phyloP scores from a whole-genome alignment of 441 rosid genomes.

The Aleurites moluccanus region DNA sequence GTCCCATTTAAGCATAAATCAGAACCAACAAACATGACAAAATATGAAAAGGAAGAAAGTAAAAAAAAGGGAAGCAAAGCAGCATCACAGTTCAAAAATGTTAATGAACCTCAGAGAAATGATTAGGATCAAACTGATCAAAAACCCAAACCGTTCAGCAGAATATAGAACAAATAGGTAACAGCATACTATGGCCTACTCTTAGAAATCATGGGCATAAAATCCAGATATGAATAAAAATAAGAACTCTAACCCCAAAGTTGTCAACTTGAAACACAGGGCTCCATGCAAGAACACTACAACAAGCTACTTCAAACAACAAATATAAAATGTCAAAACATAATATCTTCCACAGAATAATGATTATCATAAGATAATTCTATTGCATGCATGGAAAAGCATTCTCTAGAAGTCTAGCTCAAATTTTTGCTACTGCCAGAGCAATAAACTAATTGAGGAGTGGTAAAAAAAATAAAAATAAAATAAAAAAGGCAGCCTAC shows the following conservation, averaged over 20 bases:
- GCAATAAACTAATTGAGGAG: neutral
- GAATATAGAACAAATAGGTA: neutral
- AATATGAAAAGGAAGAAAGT: neutral
- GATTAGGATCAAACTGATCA: neutral
- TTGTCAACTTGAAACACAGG: neutral
- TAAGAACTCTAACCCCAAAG: neutral
- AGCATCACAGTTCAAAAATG: neutral
- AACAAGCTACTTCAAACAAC: conserved; percentile 2
- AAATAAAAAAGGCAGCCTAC: conserved; percentile 38
- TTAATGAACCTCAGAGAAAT: neutral
- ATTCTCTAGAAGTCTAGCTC: neutral
- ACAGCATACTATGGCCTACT: neutral
- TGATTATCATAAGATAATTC: conserved; percentile 3
- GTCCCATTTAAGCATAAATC: neutral
- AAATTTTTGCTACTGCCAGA: neutral
- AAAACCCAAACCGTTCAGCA: neutral
- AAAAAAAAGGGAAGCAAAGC: neutral
- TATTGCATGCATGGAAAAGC: neutral
- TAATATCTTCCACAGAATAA: no score
- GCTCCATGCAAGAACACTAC: conserved; percentile 1
- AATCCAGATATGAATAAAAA: conserved; percentile 1
- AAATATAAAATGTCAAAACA: neutral
- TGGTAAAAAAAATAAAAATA: conserved; percentile 10
- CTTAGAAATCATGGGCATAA: conserved; percentile 7
- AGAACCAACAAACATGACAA: neutral